Percentiles rank a stretch among this genome's conserved stretches.
Conservation (phyloP, 139 green algal species). For the Chlorella sp. region DNA sequence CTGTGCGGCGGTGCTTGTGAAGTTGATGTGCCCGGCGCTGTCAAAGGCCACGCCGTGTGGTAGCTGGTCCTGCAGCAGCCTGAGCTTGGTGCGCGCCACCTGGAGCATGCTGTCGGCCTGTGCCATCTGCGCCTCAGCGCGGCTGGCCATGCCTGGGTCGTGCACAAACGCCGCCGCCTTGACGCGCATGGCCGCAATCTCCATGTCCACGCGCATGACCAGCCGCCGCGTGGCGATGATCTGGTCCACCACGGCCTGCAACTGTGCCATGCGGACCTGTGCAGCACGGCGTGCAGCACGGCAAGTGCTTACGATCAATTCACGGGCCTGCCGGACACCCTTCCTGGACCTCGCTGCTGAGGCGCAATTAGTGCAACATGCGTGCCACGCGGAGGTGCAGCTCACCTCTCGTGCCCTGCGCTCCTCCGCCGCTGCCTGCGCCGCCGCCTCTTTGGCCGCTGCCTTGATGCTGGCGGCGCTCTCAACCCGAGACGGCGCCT, state of each 20-base stretch:
- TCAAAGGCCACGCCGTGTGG: neutral
- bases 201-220: neutral
- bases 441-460: neutral
- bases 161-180: constrained; percentile 18
- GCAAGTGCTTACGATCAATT: too few relatives aligned
- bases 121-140: neutral
- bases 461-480: neutral
- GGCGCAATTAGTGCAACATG: too few relatives aligned
- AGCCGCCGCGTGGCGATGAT: neutral
- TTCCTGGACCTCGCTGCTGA: too few relatives aligned
- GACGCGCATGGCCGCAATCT: neutral
- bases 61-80: neutral
- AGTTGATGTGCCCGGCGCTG: neutral
- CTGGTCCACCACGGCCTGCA: neutral
- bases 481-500: constrained; percentile 4
- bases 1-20: too few relatives aligned
- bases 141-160: constrained; percentile 10
- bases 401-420: neutral
- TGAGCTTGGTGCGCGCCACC: constrained; percentile 16
- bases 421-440: neutral
- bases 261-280: neutral
- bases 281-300: too few relatives aligned
- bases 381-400: too few relatives aligned
- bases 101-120: constrained; percentile 4
- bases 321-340: too few relatives aligned